Evolutionary conservation across 139 green algal species (phyloP).

Genomic region (Picochlorum sp.): DNA sequence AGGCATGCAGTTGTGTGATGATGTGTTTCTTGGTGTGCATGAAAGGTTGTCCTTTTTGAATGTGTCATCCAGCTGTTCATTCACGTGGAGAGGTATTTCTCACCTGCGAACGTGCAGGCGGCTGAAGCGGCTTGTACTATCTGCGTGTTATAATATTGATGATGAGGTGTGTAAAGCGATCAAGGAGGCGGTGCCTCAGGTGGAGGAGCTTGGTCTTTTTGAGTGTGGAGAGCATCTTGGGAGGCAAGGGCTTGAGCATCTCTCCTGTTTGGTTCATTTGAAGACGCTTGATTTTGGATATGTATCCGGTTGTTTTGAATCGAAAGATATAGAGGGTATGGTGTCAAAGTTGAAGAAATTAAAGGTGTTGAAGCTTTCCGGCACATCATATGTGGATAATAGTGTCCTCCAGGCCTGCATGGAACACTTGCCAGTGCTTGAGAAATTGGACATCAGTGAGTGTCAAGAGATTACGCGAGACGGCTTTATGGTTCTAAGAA

Average conservation of each 20-base stretch:
- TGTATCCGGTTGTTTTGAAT: constrained; percentile 12
- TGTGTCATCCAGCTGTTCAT: constrained; percentile 15
- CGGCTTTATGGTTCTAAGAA: constrained; percentile 4
- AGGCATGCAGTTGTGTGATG: too few relatives aligned
- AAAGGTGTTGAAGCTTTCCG: constrained; percentile 19
- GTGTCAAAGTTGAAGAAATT: constrained; percentile 9
- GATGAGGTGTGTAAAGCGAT: constrained; percentile 17
- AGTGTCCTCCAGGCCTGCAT: constrained; percentile 5
- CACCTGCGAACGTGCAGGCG: neutral
- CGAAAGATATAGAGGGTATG: constrained; percentile 9
- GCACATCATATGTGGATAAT: constrained; percentile 8
- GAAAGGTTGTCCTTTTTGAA: constrained; percentile 5
- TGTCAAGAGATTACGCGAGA: constrained; percentile 17
- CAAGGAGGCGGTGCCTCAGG: neutral
- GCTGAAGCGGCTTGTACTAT: constrained; percentile 16
- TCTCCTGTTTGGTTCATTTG: constrained; percentile 2
- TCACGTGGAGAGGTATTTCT: constrained; percentile 9
- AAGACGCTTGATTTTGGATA: constrained; percentile 29
- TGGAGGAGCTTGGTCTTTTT: constrained; percentile 23
- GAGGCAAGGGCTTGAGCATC: constrained; percentile 5
- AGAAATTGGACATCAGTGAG: constrained; percentile 21
- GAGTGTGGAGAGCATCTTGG: constrained; percentile 20
- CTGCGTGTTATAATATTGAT: constrained; percentile 27
- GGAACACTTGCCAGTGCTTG: constrained; percentile 7
- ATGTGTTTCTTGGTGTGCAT: constrained; percentile 2